These are phyloP conservation scores for peach (Prunus persica) DNA, from an alignment of 306 rosid species.

Conservation along the genomic window Prunus_persica_NCBIv2 NC_034009.1:36597501-36598000, in stretches of 20 bases:
- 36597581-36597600: constrained; percentile 43
- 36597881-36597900: background rate
- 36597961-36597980: constrained; percentile 31
- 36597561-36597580: constrained; percentile 46
- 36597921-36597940: background rate
- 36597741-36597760: background rate
- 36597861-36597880: background rate
- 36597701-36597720: background rate
- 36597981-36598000: constrained; percentile 21
- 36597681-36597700: background rate
- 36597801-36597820: background rate
- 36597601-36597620: constrained; percentile 26
- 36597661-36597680: background rate
- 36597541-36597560: constrained; percentile 1
- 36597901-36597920: background rate
- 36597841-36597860: background rate
- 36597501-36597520: background rate
- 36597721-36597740: background rate
- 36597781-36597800: no score
- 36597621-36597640: constrained; percentile 25
- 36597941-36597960: background rate
- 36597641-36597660: constrained; percentile 8
- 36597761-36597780: background rate
- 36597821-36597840: background rate
- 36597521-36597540: background rate